A percentile compares a stretch with the other conserved stretches of the same genome.
phyloP scores from a whole-genome alignment of 352 stramenopile genomes.

The Phytophthora cactorum region DNA sequence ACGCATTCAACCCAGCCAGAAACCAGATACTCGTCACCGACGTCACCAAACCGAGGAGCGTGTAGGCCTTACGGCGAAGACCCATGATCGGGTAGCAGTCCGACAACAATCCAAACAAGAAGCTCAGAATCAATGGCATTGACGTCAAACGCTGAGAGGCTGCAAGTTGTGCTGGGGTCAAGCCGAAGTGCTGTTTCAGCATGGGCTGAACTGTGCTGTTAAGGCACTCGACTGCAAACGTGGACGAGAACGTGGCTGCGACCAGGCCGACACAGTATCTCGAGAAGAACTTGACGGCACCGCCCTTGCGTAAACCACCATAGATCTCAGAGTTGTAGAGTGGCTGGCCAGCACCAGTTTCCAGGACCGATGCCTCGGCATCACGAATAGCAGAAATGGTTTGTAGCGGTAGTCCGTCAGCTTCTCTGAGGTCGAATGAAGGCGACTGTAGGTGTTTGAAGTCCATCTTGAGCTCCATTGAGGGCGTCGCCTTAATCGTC shows the following conservation, averaged over 20 bases:
- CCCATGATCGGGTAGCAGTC: conserved; percentile 86
- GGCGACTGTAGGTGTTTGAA: conserved; percentile 28
- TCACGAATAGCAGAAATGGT: conserved; percentile 5
- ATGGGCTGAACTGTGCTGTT: conserved; percentile 31
- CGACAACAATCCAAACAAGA: conserved; percentile 78
- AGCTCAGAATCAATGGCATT: conserved; percentile 74
- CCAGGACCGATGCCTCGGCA: conserved; percentile 17
- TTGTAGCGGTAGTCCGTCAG: not conserved
- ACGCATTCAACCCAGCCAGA: conserved; percentile 39
- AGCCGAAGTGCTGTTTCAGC: conserved; percentile 36
- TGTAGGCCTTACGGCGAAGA: conserved; percentile 79
- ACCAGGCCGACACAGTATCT: conserved; percentile 42
- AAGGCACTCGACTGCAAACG: conserved; percentile 41
- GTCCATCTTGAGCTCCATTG: conserved; percentile 26
- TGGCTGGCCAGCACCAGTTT: conserved; percentile 25
- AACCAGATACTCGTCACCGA: conserved; percentile 37
- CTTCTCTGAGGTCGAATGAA: conserved; percentile 5
- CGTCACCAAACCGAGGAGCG: conserved; percentile 56
- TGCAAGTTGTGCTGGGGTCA: conserved; percentile 25
- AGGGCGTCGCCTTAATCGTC: conserved; percentile 20
- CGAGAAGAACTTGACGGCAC: conserved; percentile 48
- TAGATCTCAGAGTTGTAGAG: conserved; percentile 71
- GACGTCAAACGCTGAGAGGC: conserved; percentile 43
- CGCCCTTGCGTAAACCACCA: conserved; percentile 51
- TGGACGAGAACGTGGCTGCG: conserved; percentile 47